phyloP scores from a whole-genome alignment of 306 rosid genomes.

The Cercis canadensis region DNA sequence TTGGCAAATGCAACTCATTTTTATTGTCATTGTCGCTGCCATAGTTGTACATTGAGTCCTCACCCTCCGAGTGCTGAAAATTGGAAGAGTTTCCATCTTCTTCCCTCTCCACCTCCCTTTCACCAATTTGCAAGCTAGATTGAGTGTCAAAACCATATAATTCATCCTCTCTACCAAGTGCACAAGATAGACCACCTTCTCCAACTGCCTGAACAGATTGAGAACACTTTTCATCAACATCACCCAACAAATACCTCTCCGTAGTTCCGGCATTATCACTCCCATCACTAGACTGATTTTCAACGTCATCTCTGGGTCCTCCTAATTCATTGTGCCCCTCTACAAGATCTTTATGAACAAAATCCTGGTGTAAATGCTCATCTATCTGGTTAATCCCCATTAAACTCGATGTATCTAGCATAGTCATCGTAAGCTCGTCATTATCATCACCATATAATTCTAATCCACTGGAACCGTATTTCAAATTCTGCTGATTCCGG shows the following conservation, averaged over 20 bases:
- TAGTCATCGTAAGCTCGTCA: constrained; percentile 45
- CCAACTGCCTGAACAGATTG: constrained; percentile 21
- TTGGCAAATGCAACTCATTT: constrained; percentile 36
- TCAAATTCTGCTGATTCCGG: constrained; percentile 2
- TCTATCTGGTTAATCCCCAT: constrained; percentile 29
- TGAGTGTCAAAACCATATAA: constrained; percentile 25
- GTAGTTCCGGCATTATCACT: constrained; percentile 8
- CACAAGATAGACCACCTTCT: constrained; percentile 32
- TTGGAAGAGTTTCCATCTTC: constrained; percentile 50
- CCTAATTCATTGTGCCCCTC: constrained; percentile 18
- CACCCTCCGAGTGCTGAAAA: constrained; percentile 71
- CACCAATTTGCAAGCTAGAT: constrained; percentile 27
- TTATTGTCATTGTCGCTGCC: constrained; percentile 53
- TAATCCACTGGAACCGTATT: constrained; percentile 45
- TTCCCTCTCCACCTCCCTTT: constrained; percentile 44
- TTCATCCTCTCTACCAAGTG: constrained; percentile 30
- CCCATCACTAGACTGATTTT: constrained; percentile 17
- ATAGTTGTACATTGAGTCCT: constrained; percentile 65
- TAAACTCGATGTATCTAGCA: constrained; percentile 44
- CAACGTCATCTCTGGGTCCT: constrained; percentile 22
- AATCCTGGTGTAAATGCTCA: constrained; percentile 26
- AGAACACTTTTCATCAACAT: constrained; percentile 35
- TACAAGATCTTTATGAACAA: constrained; percentile 13
- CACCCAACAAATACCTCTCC: constrained; percentile 7
- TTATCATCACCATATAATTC: constrained; percentile 67